Conservation (phyloP, 441 rosid species). For the Jatropha multifida region DNA sequence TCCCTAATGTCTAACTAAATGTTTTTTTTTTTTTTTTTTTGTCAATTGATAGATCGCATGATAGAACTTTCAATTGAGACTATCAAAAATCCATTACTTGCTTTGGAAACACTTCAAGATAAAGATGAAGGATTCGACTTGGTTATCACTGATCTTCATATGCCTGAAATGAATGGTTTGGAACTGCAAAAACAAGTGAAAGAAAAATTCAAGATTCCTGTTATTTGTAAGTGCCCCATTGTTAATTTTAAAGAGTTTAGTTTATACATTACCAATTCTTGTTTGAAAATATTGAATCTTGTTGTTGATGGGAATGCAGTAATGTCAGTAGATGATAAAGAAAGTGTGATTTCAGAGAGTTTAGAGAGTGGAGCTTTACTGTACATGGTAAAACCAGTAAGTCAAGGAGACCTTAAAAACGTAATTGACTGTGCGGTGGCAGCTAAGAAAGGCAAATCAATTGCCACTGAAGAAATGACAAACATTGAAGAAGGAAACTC, state of each 20-base stretch:
- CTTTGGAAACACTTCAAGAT: conserved; percentile 45
- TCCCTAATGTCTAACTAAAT: not conserved
- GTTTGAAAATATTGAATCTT: not conserved
- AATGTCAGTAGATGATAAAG: conserved; percentile 57
- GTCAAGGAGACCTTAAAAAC: conserved; percentile 41
- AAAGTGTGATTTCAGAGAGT: conserved; percentile 36
- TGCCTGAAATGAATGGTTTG: conserved; percentile 67
- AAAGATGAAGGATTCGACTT: conserved; percentile 40
- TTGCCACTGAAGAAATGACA: conserved; percentile 13
- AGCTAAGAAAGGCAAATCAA: conserved; percentile 35
- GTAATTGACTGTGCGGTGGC: conserved; percentile 52
- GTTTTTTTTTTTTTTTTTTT: not conserved
- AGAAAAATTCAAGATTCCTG: conserved; percentile 55
- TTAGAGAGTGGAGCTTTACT: conserved; percentile 55
- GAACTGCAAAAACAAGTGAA: conserved; percentile 49
- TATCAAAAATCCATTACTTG: conserved; percentile 40
- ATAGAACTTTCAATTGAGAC: conserved; percentile 30
- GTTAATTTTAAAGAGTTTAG: too few relatives aligned
- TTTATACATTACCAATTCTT: too few relatives aligned
- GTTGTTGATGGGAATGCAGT: conserved; percentile 34
- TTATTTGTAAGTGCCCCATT: conserved; percentile 34
- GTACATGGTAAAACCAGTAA: conserved; percentile 64
- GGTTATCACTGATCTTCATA: conserved; percentile 62
- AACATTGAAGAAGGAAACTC: conserved; percentile 7
- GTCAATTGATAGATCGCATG: conserved; percentile 6